These are phyloP conservation scores for Aurantiochytrium sp. DNA, from an alignment of 108 stramenopile genomes.

Conservation along the genomic window DNA sequence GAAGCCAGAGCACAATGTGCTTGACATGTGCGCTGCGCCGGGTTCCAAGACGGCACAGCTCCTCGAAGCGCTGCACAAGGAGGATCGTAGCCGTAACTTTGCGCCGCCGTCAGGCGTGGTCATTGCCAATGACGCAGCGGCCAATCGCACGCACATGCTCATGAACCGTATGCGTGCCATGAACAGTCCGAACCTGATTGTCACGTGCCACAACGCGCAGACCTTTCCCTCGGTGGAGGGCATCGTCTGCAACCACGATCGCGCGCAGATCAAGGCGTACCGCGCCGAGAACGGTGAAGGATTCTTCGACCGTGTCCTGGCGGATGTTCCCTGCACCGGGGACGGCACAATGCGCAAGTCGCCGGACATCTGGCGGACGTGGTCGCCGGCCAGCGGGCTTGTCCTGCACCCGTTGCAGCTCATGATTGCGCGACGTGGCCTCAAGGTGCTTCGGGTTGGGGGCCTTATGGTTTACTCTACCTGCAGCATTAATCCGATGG, in stretches of 20 bases:
- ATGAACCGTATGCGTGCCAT: slow-evolving; percentile 79
- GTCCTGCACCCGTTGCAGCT: slow-evolving; percentile 47
- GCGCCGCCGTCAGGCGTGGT: slow-evolving; percentile 59
- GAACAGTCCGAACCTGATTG: slow-evolving; percentile 56
- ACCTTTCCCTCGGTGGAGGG: slow-evolving; percentile 54
- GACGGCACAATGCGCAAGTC: slow-evolving; percentile 96
- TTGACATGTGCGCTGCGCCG: slow-evolving; percentile 97
- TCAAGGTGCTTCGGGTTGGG: slow-evolving; percentile 47
- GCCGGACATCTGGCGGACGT: slow-evolving; percentile 74
- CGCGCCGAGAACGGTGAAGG: slow-evolving; percentile 9
- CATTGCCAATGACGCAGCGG: slow-evolving; percentile 89
- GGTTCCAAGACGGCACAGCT: slow-evolving; percentile 94
- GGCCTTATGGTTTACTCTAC: slow-evolving; percentile 92
- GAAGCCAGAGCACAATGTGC: slow-evolving; percentile 63
- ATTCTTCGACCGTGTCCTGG: slow-evolving; percentile 86
- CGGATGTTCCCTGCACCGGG: slow-evolving; percentile 94
- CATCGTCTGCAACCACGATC: background rate
- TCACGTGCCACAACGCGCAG: slow-evolving; percentile 81
- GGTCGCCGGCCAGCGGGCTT: slow-evolving; percentile 37
- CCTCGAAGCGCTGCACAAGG: slow-evolving; percentile 61
- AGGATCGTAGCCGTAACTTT: slow-evolving; percentile 23
- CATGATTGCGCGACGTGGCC: slow-evolving; percentile 41
- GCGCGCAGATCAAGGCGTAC: background rate
- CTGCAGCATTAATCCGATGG: slow-evolving; percentile 92
- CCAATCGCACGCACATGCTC: slow-evolving; percentile 91